Conservation (phyloP, 441 rosid genomes). For the Populus trichocarpa region DNA sequence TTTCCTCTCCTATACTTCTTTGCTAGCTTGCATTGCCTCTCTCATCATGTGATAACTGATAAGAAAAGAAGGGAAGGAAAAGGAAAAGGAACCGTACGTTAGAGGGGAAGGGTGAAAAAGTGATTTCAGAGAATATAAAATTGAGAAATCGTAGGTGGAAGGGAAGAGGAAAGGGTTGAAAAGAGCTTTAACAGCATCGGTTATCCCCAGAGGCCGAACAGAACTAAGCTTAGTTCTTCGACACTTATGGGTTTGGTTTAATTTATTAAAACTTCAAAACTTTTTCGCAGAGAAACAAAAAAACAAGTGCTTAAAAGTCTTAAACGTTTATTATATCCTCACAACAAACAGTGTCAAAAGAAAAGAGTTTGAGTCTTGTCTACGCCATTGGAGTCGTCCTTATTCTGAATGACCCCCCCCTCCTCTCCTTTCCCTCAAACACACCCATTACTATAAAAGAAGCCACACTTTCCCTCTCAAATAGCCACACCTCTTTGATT, state of each 20-base stretch:
- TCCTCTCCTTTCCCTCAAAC: slow-evolving; percentile 20
- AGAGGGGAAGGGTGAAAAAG: background rate
- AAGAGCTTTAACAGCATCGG: slow-evolving; percentile 25
- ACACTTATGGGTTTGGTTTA: slow-evolving; percentile 25
- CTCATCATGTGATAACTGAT: background rate
- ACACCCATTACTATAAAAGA: slow-evolving; percentile 47
- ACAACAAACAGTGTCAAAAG: slow-evolving; percentile 41
- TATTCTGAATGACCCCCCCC: slow-evolving; percentile 24
- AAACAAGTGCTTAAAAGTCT: slow-evolving; percentile 15
- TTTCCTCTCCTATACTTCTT: background rate
- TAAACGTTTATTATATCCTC: slow-evolving; percentile 8
- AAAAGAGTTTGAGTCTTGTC: slow-evolving; percentile 67
- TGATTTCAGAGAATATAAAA: background rate
- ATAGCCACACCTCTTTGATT: slow-evolving; percentile 11
- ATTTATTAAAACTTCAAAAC: slow-evolving; percentile 11
- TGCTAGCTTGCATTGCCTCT: background rate
- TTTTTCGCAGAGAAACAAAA: slow-evolving; percentile 20
- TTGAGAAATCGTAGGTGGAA: background rate
- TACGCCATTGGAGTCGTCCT: slow-evolving; percentile 75
- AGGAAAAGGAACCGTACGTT: background rate
- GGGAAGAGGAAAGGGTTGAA: slow-evolving; percentile 10
- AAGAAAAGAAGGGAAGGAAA: background rate
- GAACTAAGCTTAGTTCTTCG: slow-evolving; percentile 15
- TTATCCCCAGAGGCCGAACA: slow-evolving; percentile 25
- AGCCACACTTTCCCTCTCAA: slow-evolving; percentile 32